A percentile compares a stretch with the other conserved stretches of the same genome.
phyloP scores from a whole-genome alignment of 2,329 filamentous ascomycete species.

The Sphaerulina populicola region DNA sequence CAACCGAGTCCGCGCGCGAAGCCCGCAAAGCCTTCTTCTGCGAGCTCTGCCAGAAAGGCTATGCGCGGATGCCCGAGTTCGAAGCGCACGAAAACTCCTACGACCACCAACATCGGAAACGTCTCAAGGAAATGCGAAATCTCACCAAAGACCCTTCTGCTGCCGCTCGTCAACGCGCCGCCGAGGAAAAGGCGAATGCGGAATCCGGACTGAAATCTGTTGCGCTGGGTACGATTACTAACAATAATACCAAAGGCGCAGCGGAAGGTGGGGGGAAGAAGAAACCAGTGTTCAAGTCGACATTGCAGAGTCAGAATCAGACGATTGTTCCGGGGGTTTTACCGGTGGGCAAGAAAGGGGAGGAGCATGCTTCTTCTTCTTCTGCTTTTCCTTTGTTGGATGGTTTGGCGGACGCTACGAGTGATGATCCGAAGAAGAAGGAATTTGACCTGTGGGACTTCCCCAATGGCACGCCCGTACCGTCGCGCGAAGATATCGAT shows the following conservation, averaged over 20 bases:
- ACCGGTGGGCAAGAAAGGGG: neutral
- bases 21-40: conserved; percentile 76
- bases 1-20: conserved; percentile 60
- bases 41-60: conserved; percentile 85
- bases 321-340: neutral
- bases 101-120: conserved; percentile 86
- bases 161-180: conserved; percentile 56
- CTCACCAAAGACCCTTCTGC: conserved; percentile 65
- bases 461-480: too few relatives aligned
- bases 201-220: conserved; percentile 51
- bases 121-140: conserved; percentile 78
- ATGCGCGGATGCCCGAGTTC: conserved; percentile 90
- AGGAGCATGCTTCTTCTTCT: neutral
- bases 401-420: neutral
- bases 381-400: neutral
- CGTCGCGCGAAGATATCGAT: too few relatives aligned
- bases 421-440: neutral
- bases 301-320: conserved; percentile 14
- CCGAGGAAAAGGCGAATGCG: conserved; percentile 50
- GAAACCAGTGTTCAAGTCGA: conserved; percentile 29
- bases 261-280: conserved; percentile 19
- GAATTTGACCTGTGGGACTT: neutral
- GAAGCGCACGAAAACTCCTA: conserved; percentile 91
- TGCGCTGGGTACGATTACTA: neutral
- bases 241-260: neutral